Evolutionary conservation across 495 filamentous ascomycete species (phyloP).

Genomic region (Neurospora sp.): DNA sequence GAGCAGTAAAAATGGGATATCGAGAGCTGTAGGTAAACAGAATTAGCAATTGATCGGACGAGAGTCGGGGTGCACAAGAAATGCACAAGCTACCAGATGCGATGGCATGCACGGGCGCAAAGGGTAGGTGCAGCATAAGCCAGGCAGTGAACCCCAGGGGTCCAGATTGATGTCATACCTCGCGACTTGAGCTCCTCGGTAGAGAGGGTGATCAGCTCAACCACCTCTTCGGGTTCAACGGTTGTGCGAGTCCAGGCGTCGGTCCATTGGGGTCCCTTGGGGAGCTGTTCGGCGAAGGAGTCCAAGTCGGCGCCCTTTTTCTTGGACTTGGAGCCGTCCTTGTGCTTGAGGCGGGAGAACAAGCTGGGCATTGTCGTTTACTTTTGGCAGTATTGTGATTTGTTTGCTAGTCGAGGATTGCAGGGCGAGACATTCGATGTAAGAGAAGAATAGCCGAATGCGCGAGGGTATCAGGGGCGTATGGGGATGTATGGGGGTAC

Average conservation of each 20-base stretch:
- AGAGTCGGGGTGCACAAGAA: neutral
- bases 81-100: neutral
- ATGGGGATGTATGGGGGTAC: neutral
- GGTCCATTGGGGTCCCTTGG: slow-evolving; percentile 67
- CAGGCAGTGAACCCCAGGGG: neutral
- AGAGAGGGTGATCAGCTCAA: slow-evolving; percentile 73
- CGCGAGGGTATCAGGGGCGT: neutral
- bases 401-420: slow-evolving; percentile 5
- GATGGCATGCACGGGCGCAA: neutral
- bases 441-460: slow-evolving; percentile 1
- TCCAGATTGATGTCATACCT: slow-evolving; percentile 48
- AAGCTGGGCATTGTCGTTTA: slow-evolving; percentile 45
- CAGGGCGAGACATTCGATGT: slow-evolving; percentile 11
- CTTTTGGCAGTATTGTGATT: slow-evolving; percentile 6
- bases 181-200: slow-evolving; percentile 86
- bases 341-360: slow-evolving; percentile 66
- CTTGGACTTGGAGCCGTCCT: slow-evolving; percentile 51
- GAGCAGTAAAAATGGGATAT: slow-evolving; percentile 88
- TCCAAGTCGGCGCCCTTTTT: slow-evolving; percentile 42
- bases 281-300: slow-evolving; percentile 36
- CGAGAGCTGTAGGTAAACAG: slow-evolving; percentile 49
- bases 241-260: slow-evolving; percentile 83
- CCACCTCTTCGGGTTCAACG: slow-evolving; percentile 82
- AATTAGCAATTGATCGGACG: slow-evolving; percentile 26
- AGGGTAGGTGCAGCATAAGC: slow-evolving; percentile 9